Percentiles rank a stretch among this genome's conserved stretches.
These are phyloP conservation scores for Penicillium sp. DNA, from an alignment of 2,329 filamentous ascomycete genomes.

Conservation along the genomic window DNA sequence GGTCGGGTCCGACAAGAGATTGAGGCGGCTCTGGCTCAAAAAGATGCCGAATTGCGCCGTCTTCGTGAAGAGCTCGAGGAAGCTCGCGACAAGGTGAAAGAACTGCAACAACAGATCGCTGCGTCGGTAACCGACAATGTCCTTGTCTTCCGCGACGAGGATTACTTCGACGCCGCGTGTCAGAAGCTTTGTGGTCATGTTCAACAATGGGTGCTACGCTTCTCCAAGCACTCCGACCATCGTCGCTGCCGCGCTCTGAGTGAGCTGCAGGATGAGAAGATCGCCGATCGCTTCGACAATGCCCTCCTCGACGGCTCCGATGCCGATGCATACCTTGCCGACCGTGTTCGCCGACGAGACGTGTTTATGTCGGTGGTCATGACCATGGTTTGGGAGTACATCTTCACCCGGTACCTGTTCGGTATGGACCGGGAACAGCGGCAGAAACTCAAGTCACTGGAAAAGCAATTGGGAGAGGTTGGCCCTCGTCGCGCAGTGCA, in stretches of 20 bases:
- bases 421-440: constrained; percentile 97
- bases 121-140: constrained; percentile 63
- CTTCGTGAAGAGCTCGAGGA: constrained; percentile 73
- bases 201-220: constrained; percentile 95
- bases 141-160: constrained; percentile 76
- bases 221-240: constrained; percentile 96
- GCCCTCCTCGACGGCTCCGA: constrained; percentile 90
- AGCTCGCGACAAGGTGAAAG: constrained; percentile 59
- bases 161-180: constrained; percentile 91
- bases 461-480: constrained; percentile 85
- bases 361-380: constrained; percentile 99
- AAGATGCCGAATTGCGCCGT: constrained; percentile 75
- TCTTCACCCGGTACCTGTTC: constrained; percentile 96
- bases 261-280: constrained; percentile 86
- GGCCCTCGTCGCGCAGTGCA: constrained; percentile 85
- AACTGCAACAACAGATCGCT: constrained; percentile 57
- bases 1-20: constrained; percentile 59
- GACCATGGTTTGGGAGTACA: constrained; percentile 99
- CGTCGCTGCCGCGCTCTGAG: constrained; percentile 75
- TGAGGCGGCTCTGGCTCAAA: constrained; percentile 64
- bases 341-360: constrained; percentile 82
- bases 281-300: constrained; percentile 91
- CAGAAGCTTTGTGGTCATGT: constrained; percentile 93
- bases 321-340: constrained; percentile 79
- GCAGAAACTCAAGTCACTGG: constrained; percentile 92